These are phyloP conservation scores for Pontederia paniculata DNA, from an alignment of 176 grass and related monocot genomes.

Conservation along the genomic window DNA sequence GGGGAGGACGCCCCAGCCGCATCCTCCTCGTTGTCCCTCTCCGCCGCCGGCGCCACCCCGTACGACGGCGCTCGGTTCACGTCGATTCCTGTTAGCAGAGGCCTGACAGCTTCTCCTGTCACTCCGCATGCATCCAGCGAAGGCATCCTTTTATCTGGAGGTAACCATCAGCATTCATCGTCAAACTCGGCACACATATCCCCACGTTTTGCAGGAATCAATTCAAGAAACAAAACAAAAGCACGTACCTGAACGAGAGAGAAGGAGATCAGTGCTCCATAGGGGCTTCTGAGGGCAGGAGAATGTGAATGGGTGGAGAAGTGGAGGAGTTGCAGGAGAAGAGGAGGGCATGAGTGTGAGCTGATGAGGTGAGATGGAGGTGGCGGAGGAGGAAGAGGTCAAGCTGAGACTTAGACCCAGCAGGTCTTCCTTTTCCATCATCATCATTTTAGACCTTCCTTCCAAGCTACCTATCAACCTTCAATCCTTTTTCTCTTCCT, in stretches of 20 bases:
- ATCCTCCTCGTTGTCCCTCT: conserved; percentile 19
- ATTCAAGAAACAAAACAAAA: not conserved
- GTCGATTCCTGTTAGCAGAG: conserved; percentile 31
- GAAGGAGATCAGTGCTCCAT: conserved; percentile 34
- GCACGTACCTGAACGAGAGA: conserved; percentile 15
- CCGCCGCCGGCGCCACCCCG: not conserved
- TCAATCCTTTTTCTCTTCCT: not conserved
- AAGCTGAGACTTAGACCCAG: conserved; percentile 46
- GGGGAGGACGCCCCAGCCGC: conserved; percentile 53
- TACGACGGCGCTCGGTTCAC: conserved; percentile 43
- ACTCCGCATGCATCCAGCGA: not conserved
- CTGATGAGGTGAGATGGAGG: not conserved
- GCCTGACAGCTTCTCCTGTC: not conserved
- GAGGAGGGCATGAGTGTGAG: not conserved
- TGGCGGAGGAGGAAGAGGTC: conserved; percentile 20
- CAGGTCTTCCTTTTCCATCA: conserved; percentile 35
- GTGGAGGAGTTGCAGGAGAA: conserved; percentile 5
- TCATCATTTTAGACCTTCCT: not conserved
- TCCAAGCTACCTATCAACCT: no score
- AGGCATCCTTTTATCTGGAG: no score
- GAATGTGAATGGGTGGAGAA: not conserved
- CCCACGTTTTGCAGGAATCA: not conserved
- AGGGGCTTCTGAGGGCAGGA: not conserved
- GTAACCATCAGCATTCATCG: not conserved
- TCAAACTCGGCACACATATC: not conserved